Conservation (phyloP, 176 grass and related monocot species). For the Rhynchospora pubera region DNA sequence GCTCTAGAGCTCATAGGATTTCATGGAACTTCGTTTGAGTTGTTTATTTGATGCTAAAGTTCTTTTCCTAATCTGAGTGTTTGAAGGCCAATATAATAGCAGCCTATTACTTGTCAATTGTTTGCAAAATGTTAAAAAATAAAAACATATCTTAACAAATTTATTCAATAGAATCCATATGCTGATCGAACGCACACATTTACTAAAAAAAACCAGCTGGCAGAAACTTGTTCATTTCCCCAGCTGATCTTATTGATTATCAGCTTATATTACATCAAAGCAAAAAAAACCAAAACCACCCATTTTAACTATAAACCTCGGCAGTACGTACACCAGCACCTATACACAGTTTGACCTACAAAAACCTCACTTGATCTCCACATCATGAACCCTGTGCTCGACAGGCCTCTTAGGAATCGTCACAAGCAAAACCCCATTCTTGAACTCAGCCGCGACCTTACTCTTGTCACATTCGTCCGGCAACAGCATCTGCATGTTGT, state of each 20-base stretch:
- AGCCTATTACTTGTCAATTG: too few relatives aligned
- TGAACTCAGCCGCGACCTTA: slow-evolving; percentile 16
- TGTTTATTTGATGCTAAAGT: too few relatives aligned
- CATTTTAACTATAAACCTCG: background rate
- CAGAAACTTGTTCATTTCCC: background rate
- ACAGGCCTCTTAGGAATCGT: slow-evolving; percentile 15
- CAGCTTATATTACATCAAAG: too few relatives aligned
- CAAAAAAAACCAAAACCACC: background rate
- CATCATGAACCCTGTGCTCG: slow-evolving; percentile 14
- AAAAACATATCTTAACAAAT: too few relatives aligned
- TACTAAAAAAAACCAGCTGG: too few relatives aligned
- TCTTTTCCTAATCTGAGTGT: too few relatives aligned
- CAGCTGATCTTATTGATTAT: slow-evolving; percentile 6
- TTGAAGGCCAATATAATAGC: too few relatives aligned
- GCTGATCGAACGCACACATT: too few relatives aligned
- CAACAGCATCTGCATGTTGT: slow-evolving; percentile 25
- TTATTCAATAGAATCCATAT: too few relatives aligned
- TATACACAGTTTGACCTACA: background rate
- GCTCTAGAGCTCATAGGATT: too few relatives aligned
- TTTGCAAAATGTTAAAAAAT: too few relatives aligned
- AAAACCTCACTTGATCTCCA: slow-evolving; percentile 18
- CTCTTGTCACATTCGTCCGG: slow-evolving; percentile 24
- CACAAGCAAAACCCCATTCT: slow-evolving; percentile 25
- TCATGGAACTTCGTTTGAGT: too few relatives aligned
- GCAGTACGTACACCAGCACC: background rate